A percentile compares a stretch with the other conserved stretches of the same genome.
Conservation (phyloP, 148 eudicot species). For the Pouteria glomerata region DNA sequence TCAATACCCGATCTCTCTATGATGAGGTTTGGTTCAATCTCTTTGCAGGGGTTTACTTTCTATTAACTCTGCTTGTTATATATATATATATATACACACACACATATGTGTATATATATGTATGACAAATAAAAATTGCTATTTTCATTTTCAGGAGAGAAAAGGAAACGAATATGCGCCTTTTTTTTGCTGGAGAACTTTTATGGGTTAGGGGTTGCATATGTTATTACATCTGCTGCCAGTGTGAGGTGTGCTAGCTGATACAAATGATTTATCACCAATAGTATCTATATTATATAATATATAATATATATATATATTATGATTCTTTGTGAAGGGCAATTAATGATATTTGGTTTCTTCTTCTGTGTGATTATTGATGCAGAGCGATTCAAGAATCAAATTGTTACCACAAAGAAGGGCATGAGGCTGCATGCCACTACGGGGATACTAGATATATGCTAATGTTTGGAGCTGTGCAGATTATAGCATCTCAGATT, state of each 20-base stretch:
- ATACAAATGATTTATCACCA: too few species aligned
- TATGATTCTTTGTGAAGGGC: too few species aligned
- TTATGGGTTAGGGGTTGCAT: neutral
- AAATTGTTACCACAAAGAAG: slow-evolving; percentile 61
- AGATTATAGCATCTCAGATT: slow-evolving; percentile 53
- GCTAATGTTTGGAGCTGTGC: slow-evolving; percentile 51
- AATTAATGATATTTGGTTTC: too few species aligned
- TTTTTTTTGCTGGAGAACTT: neutral
- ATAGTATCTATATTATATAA: too few species aligned
- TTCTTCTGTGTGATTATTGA: neutral
- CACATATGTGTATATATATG: too few species aligned
- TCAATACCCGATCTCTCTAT: too few species aligned
- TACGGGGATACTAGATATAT: slow-evolving; percentile 35
- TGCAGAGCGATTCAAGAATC: slow-evolving; percentile 58
- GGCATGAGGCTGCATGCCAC: slow-evolving; percentile 45
- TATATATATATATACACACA: neutral
- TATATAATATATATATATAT: too few species aligned
- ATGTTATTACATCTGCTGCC: neutral
- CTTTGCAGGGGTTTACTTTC: too few species aligned
- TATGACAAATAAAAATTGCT: too few species aligned
- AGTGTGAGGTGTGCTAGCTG: neutral
- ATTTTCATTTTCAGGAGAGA: neutral
- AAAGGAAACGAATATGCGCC: neutral
- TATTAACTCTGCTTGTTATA: too few species aligned
- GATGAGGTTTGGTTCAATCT: too few species aligned